Conservation (phyloP, 2,329 filamentous ascomycete genomes). For the Camillea tinctor region DNA sequence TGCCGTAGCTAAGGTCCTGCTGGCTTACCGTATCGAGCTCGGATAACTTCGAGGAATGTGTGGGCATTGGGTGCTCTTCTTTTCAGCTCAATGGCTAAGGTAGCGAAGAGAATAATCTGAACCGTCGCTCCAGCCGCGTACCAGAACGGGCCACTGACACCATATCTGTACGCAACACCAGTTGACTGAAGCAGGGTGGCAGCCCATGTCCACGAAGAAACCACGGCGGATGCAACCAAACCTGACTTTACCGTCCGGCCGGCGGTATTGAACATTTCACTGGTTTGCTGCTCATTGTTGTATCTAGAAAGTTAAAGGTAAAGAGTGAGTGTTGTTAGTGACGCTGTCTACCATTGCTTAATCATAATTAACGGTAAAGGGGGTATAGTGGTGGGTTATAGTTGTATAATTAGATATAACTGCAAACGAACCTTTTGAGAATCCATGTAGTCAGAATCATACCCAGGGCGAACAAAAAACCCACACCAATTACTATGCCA, state of each 20-base stretch:
- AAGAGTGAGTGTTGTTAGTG: neutral
- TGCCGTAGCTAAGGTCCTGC: too few species aligned
- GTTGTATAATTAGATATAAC: neutral
- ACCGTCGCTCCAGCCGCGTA: slow-evolving; percentile 70
- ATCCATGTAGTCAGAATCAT: slow-evolving; percentile 72
- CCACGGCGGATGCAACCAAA: slow-evolving; percentile 79
- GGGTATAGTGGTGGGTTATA: too few species aligned
- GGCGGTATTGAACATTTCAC: slow-evolving; percentile 87
- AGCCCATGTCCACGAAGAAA: slow-evolving; percentile 89
- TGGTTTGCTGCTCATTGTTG: slow-evolving; percentile 71
- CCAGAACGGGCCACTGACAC: slow-evolving; percentile 60
- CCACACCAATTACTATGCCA: slow-evolving; percentile 71
- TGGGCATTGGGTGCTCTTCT: slow-evolving; percentile 81
- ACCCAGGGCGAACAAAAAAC: slow-evolving; percentile 68
- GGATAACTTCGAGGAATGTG: slow-evolving; percentile 77
- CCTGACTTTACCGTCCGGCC: slow-evolving; percentile 84
- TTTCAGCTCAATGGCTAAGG: slow-evolving; percentile 84
- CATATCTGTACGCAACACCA: slow-evolving; percentile 75
- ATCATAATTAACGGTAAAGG: too few species aligned
- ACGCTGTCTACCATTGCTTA: neutral
- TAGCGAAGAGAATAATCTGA: slow-evolving; percentile 84
- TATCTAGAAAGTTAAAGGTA: too few species aligned
- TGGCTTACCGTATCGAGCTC: slow-evolving; percentile 68
- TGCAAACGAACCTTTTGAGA: slow-evolving; percentile 52
- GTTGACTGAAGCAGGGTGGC: slow-evolving; percentile 76